Evolutionary conservation across 2,329 filamentous ascomycete genomes (phyloP).

Genomic region (Diplodia corticola): DNA sequence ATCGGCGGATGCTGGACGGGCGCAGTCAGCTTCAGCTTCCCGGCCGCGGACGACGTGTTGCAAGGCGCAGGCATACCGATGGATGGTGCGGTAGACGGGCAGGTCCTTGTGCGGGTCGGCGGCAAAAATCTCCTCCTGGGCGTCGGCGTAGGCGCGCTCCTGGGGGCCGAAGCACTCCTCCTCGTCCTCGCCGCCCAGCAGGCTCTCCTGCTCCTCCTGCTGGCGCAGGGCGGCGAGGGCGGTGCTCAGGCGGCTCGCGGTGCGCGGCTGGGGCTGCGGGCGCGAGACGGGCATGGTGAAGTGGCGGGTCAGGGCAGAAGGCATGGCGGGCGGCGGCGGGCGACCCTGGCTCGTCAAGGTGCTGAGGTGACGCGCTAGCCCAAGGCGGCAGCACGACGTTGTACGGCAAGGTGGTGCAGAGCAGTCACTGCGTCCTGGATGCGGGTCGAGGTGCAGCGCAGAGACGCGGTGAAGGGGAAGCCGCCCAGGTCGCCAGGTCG

Average conservation of each 20-base stretch:
- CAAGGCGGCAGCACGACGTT: conserved; percentile 1
- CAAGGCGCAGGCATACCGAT: conserved; percentile 56
- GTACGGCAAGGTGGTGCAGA: conserved; percentile 1
- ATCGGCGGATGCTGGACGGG: conserved; percentile 42
- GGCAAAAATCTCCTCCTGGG: conserved; percentile 42
- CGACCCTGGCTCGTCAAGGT: neutral
- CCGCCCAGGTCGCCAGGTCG: no score
- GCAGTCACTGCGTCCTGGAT: neutral
- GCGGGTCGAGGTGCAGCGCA: neutral
- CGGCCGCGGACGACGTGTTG: neutral
- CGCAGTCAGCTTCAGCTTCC: neutral
- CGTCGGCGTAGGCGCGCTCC: conserved; percentile 42
- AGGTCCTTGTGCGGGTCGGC: conserved; percentile 62
- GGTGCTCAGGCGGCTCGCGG: conserved; percentile 39
- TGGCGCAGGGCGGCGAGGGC: conserved; percentile 43
- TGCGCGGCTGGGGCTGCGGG: conserved; percentile 22
- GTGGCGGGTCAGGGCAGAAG: conserved; percentile 14
- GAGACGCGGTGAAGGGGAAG: neutral
- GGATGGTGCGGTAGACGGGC: conserved; percentile 76
- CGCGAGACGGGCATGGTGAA: conserved; percentile 13
- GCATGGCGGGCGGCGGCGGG: neutral
- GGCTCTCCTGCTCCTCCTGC: conserved; percentile 51
- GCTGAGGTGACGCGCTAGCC: conserved; percentile 13
- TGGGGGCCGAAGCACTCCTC: conserved; percentile 44
- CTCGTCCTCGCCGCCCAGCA: conserved; percentile 47